Evolutionary conservation across 2,329 filamentous ascomycete genomes (phyloP), one percentile per base, ranked within the genome.

Genomic region (Pseudocercospora pini-densiflorae): DNA sequence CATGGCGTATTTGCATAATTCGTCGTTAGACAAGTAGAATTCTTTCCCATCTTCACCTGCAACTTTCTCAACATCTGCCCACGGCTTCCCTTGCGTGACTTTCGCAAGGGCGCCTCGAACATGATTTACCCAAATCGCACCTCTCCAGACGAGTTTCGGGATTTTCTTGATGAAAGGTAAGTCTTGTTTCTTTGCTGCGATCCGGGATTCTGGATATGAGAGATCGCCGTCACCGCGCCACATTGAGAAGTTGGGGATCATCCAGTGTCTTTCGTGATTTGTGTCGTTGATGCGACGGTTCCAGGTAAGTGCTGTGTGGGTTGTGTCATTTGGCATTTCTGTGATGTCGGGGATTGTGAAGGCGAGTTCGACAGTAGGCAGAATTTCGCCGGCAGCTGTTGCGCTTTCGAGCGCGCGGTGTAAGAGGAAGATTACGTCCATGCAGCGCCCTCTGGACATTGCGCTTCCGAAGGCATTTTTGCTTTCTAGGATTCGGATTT

Each of bases 161-260:
- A 63, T 67, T 51, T 67, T 67, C 3, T 61, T 7, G 16, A 36
- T 29, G 24, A 67, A 23, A 8, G 61, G 21, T 16, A 23, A 8
- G 14, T 67, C 65, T 7, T 61, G 33, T 45, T 59, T 40, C 51
- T 29, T 14, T 64, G 65, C 9, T 59, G 53, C 19, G 67, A 66
- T 7, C 66, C 59, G 40, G 66, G 8, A 51, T 65, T 40, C 63
- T 55, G 6, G 36, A 36, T 61, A 24, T 16, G 62, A 23, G 10
- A 54, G 23, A 12, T 54, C 49, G 2, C 45, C 45, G 16, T 49
- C 45, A 23, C 45, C n/a, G 3, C 43, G 36, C 61, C 65, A 59
- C 12, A 80, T 77, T 81, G 81, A 85, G 74, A 82, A 84, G 33
- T 81, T 82, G 67, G 84, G 83, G 77, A 85, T 84, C 23, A 85